These are phyloP conservation scores for Didymellaceae sp. DNA, from an alignment of 2,329 filamentous ascomycete species.

Conservation along the genomic window DNA sequence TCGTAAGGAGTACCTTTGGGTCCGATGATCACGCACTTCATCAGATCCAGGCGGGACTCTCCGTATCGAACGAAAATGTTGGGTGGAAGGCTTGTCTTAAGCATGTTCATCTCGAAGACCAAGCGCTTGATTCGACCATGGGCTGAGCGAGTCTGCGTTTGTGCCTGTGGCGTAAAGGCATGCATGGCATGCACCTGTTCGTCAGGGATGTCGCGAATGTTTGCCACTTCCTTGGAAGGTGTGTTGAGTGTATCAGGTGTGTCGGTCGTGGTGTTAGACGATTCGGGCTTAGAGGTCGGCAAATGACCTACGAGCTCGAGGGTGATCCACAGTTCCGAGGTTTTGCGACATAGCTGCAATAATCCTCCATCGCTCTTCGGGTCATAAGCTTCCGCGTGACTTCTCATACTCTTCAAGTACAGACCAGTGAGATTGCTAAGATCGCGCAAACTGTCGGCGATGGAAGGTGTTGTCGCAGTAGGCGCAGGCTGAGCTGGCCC, in stretches of 20 bases:
- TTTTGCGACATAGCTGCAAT: constrained; percentile 43
- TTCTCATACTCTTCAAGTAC: constrained; percentile 27
- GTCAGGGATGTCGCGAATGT: constrained; percentile 47
- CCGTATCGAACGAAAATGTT: constrained; percentile 60
- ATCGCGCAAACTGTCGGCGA: constrained; percentile 36
- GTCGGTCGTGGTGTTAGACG: neutral
- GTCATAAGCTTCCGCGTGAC: constrained; percentile 23
- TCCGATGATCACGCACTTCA: constrained; percentile 60
- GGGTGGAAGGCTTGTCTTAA: constrained; percentile 57
- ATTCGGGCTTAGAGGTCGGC: neutral
- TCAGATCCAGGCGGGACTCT: constrained; percentile 55
- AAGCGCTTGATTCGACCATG: constrained; percentile 56
- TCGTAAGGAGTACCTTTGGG: constrained; percentile 61
- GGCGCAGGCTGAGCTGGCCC: neutral
- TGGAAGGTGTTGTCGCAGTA: constrained; percentile 25
- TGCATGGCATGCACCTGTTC: constrained; percentile 44
- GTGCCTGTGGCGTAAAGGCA: constrained; percentile 23
- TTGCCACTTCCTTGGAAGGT: constrained; percentile 9
- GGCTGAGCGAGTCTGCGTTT: constrained; percentile 14
- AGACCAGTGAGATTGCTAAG: constrained; percentile 32
- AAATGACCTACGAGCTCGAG: neutral
- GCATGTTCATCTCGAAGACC: constrained; percentile 52
- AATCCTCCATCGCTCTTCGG: constrained; percentile 37
- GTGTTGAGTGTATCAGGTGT: neutral
- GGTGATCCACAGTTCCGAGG: constrained; percentile 36